These are phyloP conservation scores for Penicillium antarcticum DNA, from an alignment of 495 filamentous ascomycete genomes.

Conservation along the genomic window DNA sequence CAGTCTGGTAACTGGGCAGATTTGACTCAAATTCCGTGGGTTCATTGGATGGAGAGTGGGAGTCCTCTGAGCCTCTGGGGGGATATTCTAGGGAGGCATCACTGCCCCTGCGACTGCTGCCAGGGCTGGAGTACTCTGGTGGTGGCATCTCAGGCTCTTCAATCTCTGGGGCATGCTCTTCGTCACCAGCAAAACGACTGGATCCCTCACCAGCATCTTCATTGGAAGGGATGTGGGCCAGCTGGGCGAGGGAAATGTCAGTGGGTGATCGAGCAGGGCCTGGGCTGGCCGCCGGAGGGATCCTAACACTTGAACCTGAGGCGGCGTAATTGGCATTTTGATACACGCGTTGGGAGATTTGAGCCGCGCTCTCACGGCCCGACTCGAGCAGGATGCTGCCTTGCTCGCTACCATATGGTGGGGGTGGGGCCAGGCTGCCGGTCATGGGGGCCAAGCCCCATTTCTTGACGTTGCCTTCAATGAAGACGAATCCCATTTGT, in stretches of 20 bases:
- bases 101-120: conserved; percentile 54
- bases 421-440: conserved; percentile 89
- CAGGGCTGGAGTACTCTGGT: conserved; percentile 73
- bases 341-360: conserved; percentile 56
- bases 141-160: conserved; percentile 41
- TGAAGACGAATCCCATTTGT: conserved; percentile 96
- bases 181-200: conserved; percentile 49
- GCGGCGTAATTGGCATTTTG: conserved; percentile 43
- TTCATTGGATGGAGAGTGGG: conserved; percentile 39
- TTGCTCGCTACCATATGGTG: conserved; percentile 93
- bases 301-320: conserved; percentile 52
- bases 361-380: conserved; percentile 62
- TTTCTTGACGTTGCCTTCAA: conserved; percentile 99
- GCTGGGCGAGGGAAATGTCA: conserved; percentile 86
- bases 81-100: conserved; percentile 33
- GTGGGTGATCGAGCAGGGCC: conserved; percentile 91
- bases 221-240: conserved; percentile 67
- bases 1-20: conserved; percentile 25
- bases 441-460: conserved; percentile 97
- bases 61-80: conserved; percentile 1
- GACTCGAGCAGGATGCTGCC: conserved; percentile 92
- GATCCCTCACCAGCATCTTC: conserved; percentile 75
- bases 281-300: conserved; percentile 74
- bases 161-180: conserved; percentile 10
- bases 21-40: conserved; percentile 3